Evolutionary conservation across 768 basidiomycete genomes (phyloP), one percentile per base, ranked within the genome.

Genomic region (Mycena galericulata): DNA sequence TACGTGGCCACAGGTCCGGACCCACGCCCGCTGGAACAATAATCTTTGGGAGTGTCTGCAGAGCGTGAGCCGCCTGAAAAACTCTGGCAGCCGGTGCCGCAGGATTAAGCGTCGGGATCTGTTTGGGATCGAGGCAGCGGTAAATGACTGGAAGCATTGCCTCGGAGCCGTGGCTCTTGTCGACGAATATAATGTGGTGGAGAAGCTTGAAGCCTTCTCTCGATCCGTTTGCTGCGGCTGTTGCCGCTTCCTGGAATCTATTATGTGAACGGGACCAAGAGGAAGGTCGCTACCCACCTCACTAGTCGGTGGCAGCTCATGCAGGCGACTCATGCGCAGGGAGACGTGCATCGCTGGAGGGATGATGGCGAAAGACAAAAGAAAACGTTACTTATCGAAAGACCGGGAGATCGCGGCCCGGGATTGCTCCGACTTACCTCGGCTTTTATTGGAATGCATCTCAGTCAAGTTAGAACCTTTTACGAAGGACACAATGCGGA

Each of bases 171-270:
- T 60, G 32, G 57, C 32, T 36, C 34, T 59, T 59, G 14, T 59
- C 58, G 26, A 47, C 15, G 22, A 59, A 47, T 15, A 60, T 49
- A 4, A 60, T 60, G 4, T 60, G 17, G n/a, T 46, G n/a, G 24
- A 60, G 59, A 49, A 46, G 34, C 17, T 47, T 9, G 10, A 60
- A n/a, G 46, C 49, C 46, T 38, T 60, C 2, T 12, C 47, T 27
- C 9, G 59, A 60, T 24, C 59, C 59, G 17, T 60, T 36, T 11
- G 46, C 59, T 27, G 47, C 59, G 17, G 59, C 59, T 34, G 20
- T 57, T n/a, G 56, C 56, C 41, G 43, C 29, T 57, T 22, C 41
- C 55, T 57, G 55, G 14, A 43, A 2, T 57, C 38, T 41, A 9
- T 24, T 12, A 29, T 7, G 27, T 17, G 40, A 8, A 40, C 50